These are phyloP conservation scores for Sechiopsis laciniata DNA, from an alignment of 306 rosid species.

Conservation along the genomic window DNA sequence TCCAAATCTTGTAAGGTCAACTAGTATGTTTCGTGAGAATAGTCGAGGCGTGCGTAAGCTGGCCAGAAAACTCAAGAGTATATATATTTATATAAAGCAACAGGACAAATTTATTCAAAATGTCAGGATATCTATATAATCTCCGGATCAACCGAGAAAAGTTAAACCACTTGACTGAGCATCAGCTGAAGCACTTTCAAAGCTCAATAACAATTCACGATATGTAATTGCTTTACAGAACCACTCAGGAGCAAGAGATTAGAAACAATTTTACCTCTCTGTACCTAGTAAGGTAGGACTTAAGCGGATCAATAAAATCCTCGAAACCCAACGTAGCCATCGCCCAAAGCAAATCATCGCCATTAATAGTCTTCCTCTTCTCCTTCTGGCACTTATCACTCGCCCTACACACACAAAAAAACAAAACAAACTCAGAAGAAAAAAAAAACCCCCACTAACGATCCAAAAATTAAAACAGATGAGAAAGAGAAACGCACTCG, in stretches of 20 bases:
- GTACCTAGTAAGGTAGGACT: constrained; percentile 77
- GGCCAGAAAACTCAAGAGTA: too few relatives aligned
- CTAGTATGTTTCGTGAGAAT: too few relatives aligned
- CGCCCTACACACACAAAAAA: constrained; percentile 42
- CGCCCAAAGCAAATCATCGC: constrained; percentile 90
- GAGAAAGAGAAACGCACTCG: constrained; percentile 42
- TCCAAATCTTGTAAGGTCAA: too few relatives aligned
- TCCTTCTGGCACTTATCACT: constrained; percentile 93
- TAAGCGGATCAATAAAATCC: constrained; percentile 88
- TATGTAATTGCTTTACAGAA: not conserved
- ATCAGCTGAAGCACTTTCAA: not conserved
- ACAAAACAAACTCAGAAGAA: not conserved
- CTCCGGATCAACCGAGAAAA: not conserved
- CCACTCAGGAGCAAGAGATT: not conserved
- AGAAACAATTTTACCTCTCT: constrained; percentile 50
- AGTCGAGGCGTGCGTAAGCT: too few relatives aligned
- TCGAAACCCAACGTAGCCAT: constrained; percentile 90
- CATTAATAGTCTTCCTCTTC: constrained; percentile 92
- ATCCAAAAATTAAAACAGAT: not conserved
- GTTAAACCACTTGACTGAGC: not conserved
- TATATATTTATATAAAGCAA: too few relatives aligned
- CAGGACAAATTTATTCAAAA: not conserved
- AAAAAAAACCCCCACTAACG: not conserved
- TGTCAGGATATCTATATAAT: not conserved
- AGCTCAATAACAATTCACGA: not conserved